Conservation (phyloP, 208 protist genomes). For the Wallacemonas sp. region DNA sequence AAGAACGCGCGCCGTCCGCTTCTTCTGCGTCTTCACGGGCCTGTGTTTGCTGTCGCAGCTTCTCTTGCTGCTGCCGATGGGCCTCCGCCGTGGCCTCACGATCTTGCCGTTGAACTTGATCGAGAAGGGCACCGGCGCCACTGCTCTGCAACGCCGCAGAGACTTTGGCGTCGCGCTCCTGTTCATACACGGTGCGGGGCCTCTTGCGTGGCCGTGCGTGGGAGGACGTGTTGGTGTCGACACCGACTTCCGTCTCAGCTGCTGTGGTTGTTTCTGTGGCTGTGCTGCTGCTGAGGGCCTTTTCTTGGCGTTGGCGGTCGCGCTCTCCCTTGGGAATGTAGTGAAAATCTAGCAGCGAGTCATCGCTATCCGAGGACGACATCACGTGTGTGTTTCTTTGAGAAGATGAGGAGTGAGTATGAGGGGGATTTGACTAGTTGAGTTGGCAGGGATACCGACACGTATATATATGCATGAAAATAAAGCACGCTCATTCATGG, state of each 20-base stretch:
- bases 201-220: slow-evolving; percentile 12
- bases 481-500: neutral
- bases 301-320: neutral
- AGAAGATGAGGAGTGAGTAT: neutral
- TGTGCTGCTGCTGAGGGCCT: neutral
- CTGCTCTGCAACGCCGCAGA: slow-evolving; percentile 24
- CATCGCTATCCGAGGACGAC: slow-evolving; percentile 7
- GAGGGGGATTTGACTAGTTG: too few relatives aligned
- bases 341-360: slow-evolving; percentile 15
- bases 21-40: too few relatives aligned
- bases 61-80: neutral
- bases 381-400: neutral
- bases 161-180: slow-evolving; percentile 63
- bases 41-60: neutral
- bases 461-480: slow-evolving; percentile 13
- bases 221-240: too few relatives aligned
- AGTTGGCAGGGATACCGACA: too few relatives aligned
- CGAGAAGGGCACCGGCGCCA: neutral
- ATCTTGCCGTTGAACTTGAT: neutral
- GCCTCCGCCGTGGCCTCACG: too few relatives aligned
- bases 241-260: too few relatives aligned
- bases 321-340: slow-evolving; percentile 20
- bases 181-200: slow-evolving; percentile 58
- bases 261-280: too few relatives aligned
- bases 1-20: too few relatives aligned